A percentile compares a stretch with the other conserved stretches of the same genome.
phyloP scores from a whole-genome alignment of 2,329 filamentous ascomycete species.

The Aspergillus spinulosporus region DNA sequence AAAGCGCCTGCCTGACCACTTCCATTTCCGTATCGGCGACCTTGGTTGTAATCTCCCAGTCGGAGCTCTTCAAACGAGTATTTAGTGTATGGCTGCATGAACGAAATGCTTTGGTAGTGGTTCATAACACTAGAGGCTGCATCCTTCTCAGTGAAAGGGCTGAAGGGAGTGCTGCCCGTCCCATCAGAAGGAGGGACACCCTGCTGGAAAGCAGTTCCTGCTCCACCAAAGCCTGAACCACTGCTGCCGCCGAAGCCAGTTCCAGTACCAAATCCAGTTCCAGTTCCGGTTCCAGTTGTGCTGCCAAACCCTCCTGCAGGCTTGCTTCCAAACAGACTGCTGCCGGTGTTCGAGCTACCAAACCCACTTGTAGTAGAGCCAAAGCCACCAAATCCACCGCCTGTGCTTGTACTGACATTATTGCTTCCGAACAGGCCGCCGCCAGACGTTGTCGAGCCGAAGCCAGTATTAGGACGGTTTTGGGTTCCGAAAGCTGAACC shows the following conservation, averaged over 20 bases:
- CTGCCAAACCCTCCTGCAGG: constrained; percentile 22
- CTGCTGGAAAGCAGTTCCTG: constrained; percentile 45
- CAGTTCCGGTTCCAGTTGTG: constrained; percentile 15
- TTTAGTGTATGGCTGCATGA: constrained; percentile 63
- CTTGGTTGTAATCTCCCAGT: constrained; percentile 84
- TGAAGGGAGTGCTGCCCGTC: constrained; percentile 49
- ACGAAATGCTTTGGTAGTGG: constrained; percentile 51
- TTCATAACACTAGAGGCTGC: constrained; percentile 39
- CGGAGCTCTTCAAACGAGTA: constrained; percentile 81
- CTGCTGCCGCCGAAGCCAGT: constrained; percentile 30
- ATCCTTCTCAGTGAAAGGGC: constrained; percentile 49
- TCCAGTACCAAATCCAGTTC: neutral
- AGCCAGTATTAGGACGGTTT: constrained; percentile 30
- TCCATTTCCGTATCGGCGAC: constrained; percentile 77
- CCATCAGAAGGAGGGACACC: constrained; percentile 45
- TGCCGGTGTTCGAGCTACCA: constrained; percentile 32
- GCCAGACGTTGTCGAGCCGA: constrained; percentile 34
- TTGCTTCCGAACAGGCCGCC: constrained; percentile 37
- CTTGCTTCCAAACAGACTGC: constrained; percentile 30
- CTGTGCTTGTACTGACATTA: constrained; percentile 16
- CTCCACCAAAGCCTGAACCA: constrained; percentile 37
- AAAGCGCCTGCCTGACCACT: constrained; percentile 81
- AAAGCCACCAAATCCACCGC: constrained; percentile 27
- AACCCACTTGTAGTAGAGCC: constrained; percentile 33
- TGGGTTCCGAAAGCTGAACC: constrained; percentile 40